Evolutionary conservation across 176 grass and related monocot species (phyloP).

Genomic region (Calamus simplicifolius): DNA sequence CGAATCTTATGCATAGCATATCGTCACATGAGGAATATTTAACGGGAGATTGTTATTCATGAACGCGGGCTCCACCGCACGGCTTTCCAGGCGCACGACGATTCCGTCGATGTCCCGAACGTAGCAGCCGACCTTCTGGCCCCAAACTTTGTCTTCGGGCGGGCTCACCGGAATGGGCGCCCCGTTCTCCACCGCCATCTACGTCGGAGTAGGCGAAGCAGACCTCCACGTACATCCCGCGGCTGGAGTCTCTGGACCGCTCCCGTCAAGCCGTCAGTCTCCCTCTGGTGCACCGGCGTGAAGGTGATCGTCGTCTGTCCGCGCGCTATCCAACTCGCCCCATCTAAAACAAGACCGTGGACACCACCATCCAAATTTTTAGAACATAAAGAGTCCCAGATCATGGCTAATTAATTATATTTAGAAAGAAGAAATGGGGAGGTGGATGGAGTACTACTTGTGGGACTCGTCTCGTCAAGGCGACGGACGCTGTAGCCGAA

Average conservation of each 20-base stretch:
- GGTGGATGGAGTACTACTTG: conserved; percentile 16
- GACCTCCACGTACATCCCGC: conserved; percentile 41
- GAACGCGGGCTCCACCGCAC: conserved; percentile 7
- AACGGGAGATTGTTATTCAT: no score
- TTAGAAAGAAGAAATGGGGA: background rate
- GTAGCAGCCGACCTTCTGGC: conserved; percentile 80
- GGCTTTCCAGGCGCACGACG: conserved; percentile 48
- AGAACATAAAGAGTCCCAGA: no score
- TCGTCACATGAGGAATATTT: no score
- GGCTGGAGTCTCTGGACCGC: conserved; percentile 37
- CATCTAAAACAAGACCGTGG: conserved; percentile 19
- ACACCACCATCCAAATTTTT: background rate
- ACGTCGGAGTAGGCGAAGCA: conserved; percentile 79
- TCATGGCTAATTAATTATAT: no score
- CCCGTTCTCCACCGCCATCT: conserved; percentile 49
- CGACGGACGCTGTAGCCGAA: conserved; percentile 73
- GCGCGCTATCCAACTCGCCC: conserved; percentile 82
- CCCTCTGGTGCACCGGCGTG: conserved; percentile 72
- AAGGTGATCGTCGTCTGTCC: conserved; percentile 73
- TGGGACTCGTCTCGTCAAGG: conserved; percentile 46
- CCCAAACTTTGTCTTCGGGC: conserved; percentile 59
- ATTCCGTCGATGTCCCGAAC: conserved; percentile 74
- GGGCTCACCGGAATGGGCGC: conserved; percentile 48
- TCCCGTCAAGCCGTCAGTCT: conserved; percentile 53
- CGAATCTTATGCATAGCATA: no score